These are phyloP conservation scores for Ogataea nakhonphanomensis DNA, from an alignment of 805 yeast species.

Conservation along the genomic window DNA sequence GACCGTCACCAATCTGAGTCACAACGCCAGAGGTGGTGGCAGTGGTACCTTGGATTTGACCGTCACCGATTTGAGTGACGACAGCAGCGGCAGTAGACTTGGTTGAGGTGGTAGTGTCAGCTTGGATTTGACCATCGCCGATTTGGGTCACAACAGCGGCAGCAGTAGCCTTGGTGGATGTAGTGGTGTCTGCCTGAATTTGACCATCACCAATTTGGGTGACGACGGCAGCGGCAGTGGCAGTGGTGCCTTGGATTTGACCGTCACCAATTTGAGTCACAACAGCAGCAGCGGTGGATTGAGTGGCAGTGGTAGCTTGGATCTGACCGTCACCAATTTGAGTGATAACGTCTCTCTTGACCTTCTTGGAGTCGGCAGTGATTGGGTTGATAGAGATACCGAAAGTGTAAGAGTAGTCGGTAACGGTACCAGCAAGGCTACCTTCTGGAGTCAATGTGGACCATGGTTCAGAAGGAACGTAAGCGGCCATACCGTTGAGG, in stretches of 20 bases:
- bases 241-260: constrained; percentile 48
- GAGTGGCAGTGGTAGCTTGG: constrained; percentile 26
- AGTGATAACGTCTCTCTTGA: constrained; percentile 32
- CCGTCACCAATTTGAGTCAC: constrained; percentile 41
- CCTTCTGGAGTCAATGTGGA: constrained; percentile 65
- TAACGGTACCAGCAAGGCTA: constrained; percentile 48
- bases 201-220: constrained; percentile 54
- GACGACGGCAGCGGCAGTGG: constrained; percentile 39
- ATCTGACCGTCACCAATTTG: constrained; percentile 28
- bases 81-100: constrained; percentile 28
- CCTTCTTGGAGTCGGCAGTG: constrained; percentile 18
- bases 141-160: constrained; percentile 34
- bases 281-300: constrained; percentile 25
- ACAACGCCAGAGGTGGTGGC: constrained; percentile 40
- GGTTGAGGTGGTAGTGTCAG: constrained; percentile 30
- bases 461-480: constrained; percentile 66
- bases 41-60: constrained; percentile 48
- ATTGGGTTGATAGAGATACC: constrained; percentile 70
- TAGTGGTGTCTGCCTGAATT: constrained; percentile 37
- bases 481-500: constrained; percentile 52
- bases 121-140: constrained; percentile 28
- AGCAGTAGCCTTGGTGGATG: constrained; percentile 27
- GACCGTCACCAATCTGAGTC: constrained; percentile 51
- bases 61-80: constrained; percentile 40
- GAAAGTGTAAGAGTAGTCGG: constrained; percentile 56